phyloP scores from a whole-genome alignment of 2,329 filamentous ascomycete species.

The Cladophialophora yegresii region DNA sequence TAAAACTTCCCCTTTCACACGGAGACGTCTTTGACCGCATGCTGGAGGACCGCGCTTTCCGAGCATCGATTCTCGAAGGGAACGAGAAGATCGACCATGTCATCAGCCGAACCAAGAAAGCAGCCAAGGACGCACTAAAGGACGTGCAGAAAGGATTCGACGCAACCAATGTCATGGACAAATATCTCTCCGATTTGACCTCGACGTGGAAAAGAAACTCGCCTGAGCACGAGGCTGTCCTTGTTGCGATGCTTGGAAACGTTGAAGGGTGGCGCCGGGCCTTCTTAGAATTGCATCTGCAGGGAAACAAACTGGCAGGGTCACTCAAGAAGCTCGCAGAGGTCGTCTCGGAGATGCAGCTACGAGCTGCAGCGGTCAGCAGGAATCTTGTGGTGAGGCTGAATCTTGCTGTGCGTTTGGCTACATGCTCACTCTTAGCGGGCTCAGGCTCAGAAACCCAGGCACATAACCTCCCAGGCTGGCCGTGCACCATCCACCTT shows the following conservation, averaged over 20 bases:
- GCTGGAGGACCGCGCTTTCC: slow-evolving; percentile 80
- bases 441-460: slow-evolving; percentile 22
- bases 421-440: slow-evolving; percentile 19
- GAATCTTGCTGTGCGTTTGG: background rate
- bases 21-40: slow-evolving; percentile 81
- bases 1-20: slow-evolving; percentile 82
- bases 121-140: slow-evolving; percentile 74
- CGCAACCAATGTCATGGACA: slow-evolving; percentile 73
- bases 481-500: slow-evolving; percentile 16
- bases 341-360: slow-evolving; percentile 83
- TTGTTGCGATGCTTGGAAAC: slow-evolving; percentile 88
- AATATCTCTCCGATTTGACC: slow-evolving; percentile 70
- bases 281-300: slow-evolving; percentile 72
- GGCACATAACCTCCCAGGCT: slow-evolving; percentile 22
- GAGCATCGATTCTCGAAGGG: slow-evolving; percentile 76
- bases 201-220: slow-evolving; percentile 61
- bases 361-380: slow-evolving; percentile 79
- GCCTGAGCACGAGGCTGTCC: slow-evolving; percentile 69
- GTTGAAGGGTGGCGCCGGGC: slow-evolving; percentile 86
- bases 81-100: slow-evolving; percentile 93
- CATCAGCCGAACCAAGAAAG: slow-evolving; percentile 72
- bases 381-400: slow-evolving; percentile 45
- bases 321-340: slow-evolving; percentile 71
- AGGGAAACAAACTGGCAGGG: slow-evolving; percentile 68
- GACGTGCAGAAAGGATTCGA: slow-evolving; percentile 78